A percentile compares a stretch with the other conserved stretches of the same genome.
phyloP scores from a whole-genome alignment of 179 eudicot species.

The Carnegiea gigantea region DNA sequence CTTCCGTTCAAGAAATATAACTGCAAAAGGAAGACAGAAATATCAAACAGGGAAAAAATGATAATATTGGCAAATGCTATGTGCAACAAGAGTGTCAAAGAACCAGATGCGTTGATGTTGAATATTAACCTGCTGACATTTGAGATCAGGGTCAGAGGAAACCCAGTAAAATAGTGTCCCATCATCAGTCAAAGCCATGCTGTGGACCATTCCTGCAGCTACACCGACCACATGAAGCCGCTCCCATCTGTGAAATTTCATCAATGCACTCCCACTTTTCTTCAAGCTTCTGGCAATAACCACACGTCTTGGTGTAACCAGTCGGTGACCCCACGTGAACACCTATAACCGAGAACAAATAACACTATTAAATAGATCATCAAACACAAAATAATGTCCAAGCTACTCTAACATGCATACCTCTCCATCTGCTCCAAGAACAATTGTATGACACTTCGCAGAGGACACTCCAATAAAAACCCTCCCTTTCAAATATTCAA shows the following conservation, averaged over 20 bases:
- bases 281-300: slow-evolving; percentile 65
- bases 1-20: slow-evolving; percentile 63
- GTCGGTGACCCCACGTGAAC: slow-evolving; percentile 97
- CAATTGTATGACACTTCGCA: slow-evolving; percentile 91
- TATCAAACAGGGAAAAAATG: neutral
- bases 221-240: slow-evolving; percentile 75
- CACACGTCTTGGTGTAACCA: slow-evolving; percentile 93
- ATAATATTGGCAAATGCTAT: neutral
- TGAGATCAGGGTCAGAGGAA: slow-evolving; percentile 86
- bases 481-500: slow-evolving; percentile 92
- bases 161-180: slow-evolving; percentile 91
- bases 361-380: neutral
- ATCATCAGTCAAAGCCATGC: slow-evolving; percentile 85
- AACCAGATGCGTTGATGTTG: neutral
- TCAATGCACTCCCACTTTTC: slow-evolving; percentile 57
- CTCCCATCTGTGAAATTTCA: slow-evolving; percentile 78
- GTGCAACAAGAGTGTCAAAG: neutral
- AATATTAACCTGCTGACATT: slow-evolving; percentile 77
- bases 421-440: slow-evolving; percentile 96
- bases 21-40: slow-evolving; percentile 33
- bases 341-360: slow-evolving; percentile 51
- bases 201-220: slow-evolving; percentile 90
- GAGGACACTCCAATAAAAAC: slow-evolving; percentile 61
- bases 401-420: slow-evolving; percentile 36
- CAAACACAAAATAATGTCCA: neutral